These are phyloP conservation scores for Tuber brumale DNA, from an alignment of 495 filamentous ascomycete genomes.

Conservation along the genomic window DNA sequence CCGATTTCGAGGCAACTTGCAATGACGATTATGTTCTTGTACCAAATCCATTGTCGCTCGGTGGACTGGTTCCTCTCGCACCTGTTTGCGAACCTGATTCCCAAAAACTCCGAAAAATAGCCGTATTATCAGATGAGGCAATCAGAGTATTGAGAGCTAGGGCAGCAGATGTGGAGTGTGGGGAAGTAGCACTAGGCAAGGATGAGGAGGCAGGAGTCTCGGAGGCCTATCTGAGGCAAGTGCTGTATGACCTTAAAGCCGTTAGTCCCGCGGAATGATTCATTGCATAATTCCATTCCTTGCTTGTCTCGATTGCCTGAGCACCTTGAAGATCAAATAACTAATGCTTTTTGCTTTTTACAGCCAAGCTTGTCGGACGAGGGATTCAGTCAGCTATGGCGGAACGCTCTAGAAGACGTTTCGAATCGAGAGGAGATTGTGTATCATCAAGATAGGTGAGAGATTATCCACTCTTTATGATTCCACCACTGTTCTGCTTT, in stretches of 20 bases:
- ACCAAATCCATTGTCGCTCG: conserved; percentile 73
- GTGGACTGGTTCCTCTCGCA: conserved; percentile 73
- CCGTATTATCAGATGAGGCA: conserved; percentile 77
- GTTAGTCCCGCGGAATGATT: conserved; percentile 42
- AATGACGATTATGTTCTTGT: conserved; percentile 81
- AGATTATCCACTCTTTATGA: conserved; percentile 29
- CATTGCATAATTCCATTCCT: conserved; percentile 32
- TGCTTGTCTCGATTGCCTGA: conserved; percentile 32
- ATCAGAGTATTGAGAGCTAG: conserved; percentile 81
- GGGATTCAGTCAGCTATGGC: conserved; percentile 92
- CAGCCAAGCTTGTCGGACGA: conserved; percentile 48
- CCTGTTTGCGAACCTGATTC: conserved; percentile 95
- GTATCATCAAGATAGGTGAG: conserved; percentile 69
- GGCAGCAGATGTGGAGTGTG: conserved; percentile 83
- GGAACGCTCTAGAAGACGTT: conserved; percentile 77
- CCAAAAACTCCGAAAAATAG: conserved; percentile 79
- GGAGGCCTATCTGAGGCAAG: conserved; percentile 43
- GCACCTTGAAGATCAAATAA: conserved; percentile 2
- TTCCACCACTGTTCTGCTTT: not conserved
- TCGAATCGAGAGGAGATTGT: conserved; percentile 73
- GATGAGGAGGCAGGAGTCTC: conserved; percentile 37
- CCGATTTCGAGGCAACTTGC: conserved; percentile 66
- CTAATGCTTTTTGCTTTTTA: conserved; percentile 47
- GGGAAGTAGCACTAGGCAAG: conserved; percentile 48
- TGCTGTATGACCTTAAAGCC: conserved; percentile 43